These are phyloP conservation scores for Dictyostelium capitatum DNA, from an alignment of 78 protist species.

Conservation along the genomic window DNA sequence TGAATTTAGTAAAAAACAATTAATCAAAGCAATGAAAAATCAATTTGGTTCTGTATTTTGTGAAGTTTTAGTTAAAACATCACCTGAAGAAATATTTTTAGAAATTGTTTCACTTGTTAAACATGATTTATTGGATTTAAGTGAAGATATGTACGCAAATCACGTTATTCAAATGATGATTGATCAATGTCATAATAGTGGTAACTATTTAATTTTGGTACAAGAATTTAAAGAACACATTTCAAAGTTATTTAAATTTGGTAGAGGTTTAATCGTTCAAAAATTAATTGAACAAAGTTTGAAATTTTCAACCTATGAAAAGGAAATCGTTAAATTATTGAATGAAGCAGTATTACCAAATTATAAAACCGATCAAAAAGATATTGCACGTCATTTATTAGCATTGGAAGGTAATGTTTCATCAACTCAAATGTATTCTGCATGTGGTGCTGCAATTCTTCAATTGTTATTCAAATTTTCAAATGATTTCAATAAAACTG, in stretches of 20 bases:
- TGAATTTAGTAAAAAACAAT: slow-evolving; percentile 1
- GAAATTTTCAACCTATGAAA: slow-evolving; percentile 25
- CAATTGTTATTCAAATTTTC: slow-evolving; percentile 33
- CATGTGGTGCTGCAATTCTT: slow-evolving; percentile 41
- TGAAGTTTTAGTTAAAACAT: neutral
- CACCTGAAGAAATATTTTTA: slow-evolving; percentile 12
- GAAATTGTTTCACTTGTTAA: neutral
- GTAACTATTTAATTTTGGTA: neutral
- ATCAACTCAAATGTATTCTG: slow-evolving; percentile 27
- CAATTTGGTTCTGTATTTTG: slow-evolving; percentile 14
- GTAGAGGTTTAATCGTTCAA: slow-evolving; percentile 51
- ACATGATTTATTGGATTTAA: slow-evolving; percentile 8
- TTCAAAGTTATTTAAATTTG: neutral
- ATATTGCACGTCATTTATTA: slow-evolving; percentile 6
- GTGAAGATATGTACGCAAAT: slow-evolving; percentile 16
- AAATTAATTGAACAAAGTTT: slow-evolving; percentile 23
- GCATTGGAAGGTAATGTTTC: slow-evolving; percentile 10
- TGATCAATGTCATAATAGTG: neutral
- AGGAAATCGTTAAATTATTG: slow-evolving; percentile 7
- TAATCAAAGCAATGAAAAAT: neutral
- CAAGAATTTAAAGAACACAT: slow-evolving; percentile 19
- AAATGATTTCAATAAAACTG: neutral
- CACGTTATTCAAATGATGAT: slow-evolving; percentile 34
- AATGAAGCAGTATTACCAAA: slow-evolving; percentile 9
- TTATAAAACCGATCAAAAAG: slow-evolving; percentile 1